Evolutionary conservation across 2,329 filamentous ascomycete genomes (phyloP), one percentile per base, ranked within the genome.

Genomic region (Fusarium sp.): DNA sequence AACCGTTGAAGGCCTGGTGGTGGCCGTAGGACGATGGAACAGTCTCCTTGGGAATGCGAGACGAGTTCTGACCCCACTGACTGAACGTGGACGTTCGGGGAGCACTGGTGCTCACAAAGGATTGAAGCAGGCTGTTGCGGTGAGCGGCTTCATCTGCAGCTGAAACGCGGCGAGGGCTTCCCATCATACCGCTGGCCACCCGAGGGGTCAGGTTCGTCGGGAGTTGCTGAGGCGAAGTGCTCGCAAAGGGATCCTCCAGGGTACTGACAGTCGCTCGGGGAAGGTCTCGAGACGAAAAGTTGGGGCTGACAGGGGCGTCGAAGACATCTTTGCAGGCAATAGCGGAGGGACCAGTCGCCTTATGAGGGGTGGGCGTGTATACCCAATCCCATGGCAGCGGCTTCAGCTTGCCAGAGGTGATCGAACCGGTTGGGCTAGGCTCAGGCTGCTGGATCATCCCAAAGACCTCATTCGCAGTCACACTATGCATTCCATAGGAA

Each of bases 401-500:
- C 27, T 80, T 79, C 67, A 83, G 83, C 57, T 80, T 82, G 33
- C 79, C 80, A 18, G 79, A 78, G 6, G 77, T 74, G 29, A 79
- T 74, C 8, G 80, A 79, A 7, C 71, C 70, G 2, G 75, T 77
- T 33, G 81, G 81, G 33, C 80, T 81, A 25, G 77, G 71, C 38
- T 82, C 77, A 9, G 82, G 77, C 16, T 78, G 77, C 18, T 78
- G 80, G 47, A 85, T 75, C 47, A 83, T 80, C 31, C 83, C 86
- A 71, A 89, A 88, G 3, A 88, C 74, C 20, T 88, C 87, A 57
- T 88, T 86, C 29, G 88, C 86, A 9, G 86, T 88, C 4, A 82
- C 78, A 11, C 86, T 87, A 75, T 88, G 85, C 88, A 90, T 89
- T 18, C 87, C 89, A 69, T 90, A 90, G 2, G 86, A 89, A 4